Evolutionary conservation across 2,329 filamentous ascomycete species (phyloP).

Genomic region (Gliomastix tumulicola): DNA sequence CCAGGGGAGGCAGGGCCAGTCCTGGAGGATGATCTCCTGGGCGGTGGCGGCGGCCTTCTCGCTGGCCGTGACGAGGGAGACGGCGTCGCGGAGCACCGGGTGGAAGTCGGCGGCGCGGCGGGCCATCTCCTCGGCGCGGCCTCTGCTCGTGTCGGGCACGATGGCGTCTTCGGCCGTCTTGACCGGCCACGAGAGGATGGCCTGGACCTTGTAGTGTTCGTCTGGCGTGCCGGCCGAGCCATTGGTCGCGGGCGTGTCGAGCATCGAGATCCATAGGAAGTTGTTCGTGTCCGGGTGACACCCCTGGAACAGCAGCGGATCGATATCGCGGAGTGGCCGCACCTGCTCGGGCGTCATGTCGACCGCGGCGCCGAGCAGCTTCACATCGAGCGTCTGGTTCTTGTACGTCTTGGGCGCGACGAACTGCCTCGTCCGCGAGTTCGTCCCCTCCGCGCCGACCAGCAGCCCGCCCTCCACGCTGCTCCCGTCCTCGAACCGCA

Average conservation of each 20-base stretch:
- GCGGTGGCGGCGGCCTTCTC: conserved; percentile 26
- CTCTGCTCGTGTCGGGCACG: conserved; percentile 21
- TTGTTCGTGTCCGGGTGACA: conserved; percentile 40
- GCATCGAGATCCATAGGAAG: conserved; percentile 42
- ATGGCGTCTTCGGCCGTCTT: conserved; percentile 20
- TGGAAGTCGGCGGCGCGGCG: conserved; percentile 20
- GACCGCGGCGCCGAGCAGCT: conserved; percentile 26
- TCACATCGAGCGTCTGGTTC: conserved; percentile 25
- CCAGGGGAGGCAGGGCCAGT: conserved; percentile 31
- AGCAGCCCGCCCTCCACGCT: conserved; percentile 21
- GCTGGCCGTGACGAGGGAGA: conserved; percentile 36
- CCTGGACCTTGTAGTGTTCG: conserved; percentile 31
- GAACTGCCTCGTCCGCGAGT: conserved; percentile 24
- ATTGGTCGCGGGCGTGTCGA: conserved; percentile 30
- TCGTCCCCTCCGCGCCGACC: conserved; percentile 31
- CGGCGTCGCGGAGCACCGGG: conserved; percentile 29
- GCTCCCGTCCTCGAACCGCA: conserved; percentile 22
- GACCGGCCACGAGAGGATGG: conserved; percentile 39
- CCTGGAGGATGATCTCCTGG: conserved; percentile 24
- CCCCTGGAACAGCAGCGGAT: conserved; percentile 48
- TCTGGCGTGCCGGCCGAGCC: conserved; percentile 19
- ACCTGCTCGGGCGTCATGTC: conserved; percentile 27
- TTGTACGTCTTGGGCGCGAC: conserved; percentile 21
- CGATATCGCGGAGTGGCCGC: conserved; percentile 34
- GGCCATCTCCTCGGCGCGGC: conserved; percentile 31